Evolutionary conservation across 176 grass and related monocot species (phyloP), one percentile per base, ranked within the genome.

Genomic region (Raddia distichophylla): DNA sequence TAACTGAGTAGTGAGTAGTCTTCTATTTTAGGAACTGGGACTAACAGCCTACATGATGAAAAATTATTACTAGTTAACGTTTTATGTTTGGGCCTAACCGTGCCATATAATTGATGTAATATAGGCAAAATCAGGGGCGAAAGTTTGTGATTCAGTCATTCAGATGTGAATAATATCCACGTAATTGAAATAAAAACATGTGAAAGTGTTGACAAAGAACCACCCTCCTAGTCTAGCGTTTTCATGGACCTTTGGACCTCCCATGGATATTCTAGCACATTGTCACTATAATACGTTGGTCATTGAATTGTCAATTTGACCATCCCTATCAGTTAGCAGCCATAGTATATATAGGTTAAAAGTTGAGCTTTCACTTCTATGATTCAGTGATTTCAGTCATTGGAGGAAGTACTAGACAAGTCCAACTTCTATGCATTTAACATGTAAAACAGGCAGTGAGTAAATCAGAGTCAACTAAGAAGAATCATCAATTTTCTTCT

Each of bases 231-330:
- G 67, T 32, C 40, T 60, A 43, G 12, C 17, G 37, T 75, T 60
- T 73, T 47, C 33, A 8, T 58, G 6, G 61, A 72, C 42, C 8
- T 56, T 44, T 34, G 66, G 60, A 64, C 57, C 17, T 78, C 37
- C 46, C 50, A 66, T 18, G 12, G 53, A 74, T 67, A 84, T 62
- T 60, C 51, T 8, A 69, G 67, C 14, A 10, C 67, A 60, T 66
- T 66, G 48, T 78, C 68, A 64, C 64, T 60, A 62, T 19, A 43
- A 73, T n/a, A 67, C n/a, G 43, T 79, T n/a, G 67, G 32, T 60
- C 5, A 1, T 80, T 34, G 22, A 16, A 22, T 3, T 35, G 1
- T 33, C 27, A 65, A 73, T 42, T 57, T 66, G 22, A 60, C 14
- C 27, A 42, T 65, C 10, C 20, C 64, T 35, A 49, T 73, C 18